Evolutionary conservation across 1,284 basidiomycete species (phyloP), one percentile per base, ranked within the genome.

Genomic region (Prillingera fragicola): DNA sequence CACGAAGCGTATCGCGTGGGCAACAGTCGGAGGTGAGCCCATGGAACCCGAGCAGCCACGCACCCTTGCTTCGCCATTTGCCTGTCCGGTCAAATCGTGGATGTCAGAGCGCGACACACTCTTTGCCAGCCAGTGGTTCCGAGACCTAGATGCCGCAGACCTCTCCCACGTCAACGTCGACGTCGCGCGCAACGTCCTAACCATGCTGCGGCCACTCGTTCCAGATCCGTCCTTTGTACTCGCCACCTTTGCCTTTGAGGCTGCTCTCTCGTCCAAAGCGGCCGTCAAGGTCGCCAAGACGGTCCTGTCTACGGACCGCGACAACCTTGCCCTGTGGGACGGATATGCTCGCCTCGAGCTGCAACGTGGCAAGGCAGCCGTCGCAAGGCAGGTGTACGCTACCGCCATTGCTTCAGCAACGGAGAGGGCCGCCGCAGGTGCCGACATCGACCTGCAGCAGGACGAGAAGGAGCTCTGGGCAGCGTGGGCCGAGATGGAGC

Each of bases 401-500:
- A 84, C 83, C 1, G 71, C 71, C 4, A 52, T 76, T 2, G 65
- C 66, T 13, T 62, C 70, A 17, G 69, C 54, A 32, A 26, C 41
- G 21, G 37, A 53, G 46, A 28, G 54, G 8, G 45, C 24, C 45
- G 17, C 41, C 41, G 43, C 38, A 1, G 39, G 25, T 1, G 18
- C 28, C 7, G 21, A 27, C 15, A 41, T 45, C n/a, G 58, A 65
- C 15, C 29, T 42, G 15, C 26, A 41, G 17, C 40, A 37, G 8
- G 60, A 66, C 28, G 52, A 55, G 39, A 38, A 50, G n/a, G 71
- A 72, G 50, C 62, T 95, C 31, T 91, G 86, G 84, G 86, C 83
- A 73, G 80, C 84, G 38, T 95, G 88, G 87, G 85, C 84, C 0
- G 84, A 90, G 62, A 79, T 91, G 78, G 89, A 94, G 67, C 90